These are phyloP conservation scores for Platanthera guangdongensis DNA, from an alignment of 106 monocot genomes.

Conservation along the genomic window DNA sequence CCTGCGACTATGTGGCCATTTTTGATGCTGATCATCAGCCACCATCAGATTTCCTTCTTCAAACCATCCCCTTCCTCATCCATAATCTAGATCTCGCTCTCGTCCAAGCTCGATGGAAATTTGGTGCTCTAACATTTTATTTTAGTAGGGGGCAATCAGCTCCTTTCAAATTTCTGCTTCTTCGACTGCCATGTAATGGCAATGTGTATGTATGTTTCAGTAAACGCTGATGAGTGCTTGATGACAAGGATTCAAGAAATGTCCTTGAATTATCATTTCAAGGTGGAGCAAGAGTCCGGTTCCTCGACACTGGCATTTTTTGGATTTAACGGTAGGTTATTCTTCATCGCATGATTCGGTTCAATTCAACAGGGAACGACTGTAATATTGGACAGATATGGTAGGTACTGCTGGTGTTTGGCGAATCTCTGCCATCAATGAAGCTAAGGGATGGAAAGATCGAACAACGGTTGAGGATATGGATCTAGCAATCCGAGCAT, in stretches of 20 bases:
- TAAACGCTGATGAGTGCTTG: slow-evolving; percentile 72
- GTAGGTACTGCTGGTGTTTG: no score
- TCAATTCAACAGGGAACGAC: no score
- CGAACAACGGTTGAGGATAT: no score
- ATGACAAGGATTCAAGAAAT: slow-evolving; percentile 89
- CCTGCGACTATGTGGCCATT: slow-evolving; percentile 45
- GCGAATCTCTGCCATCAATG: no score
- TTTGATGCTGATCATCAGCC: slow-evolving; percentile 66
- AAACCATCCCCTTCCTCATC: slow-evolving; percentile 36
- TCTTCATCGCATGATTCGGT: not conserved
- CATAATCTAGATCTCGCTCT: slow-evolving; percentile 37
- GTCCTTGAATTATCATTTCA: slow-evolving; percentile 87
- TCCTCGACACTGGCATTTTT: slow-evolving; percentile 53
- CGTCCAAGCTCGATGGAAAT: slow-evolving; percentile 59
- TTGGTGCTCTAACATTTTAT: slow-evolving; percentile 13
- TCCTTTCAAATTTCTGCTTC: not conserved
- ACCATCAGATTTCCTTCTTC: slow-evolving; percentile 32
- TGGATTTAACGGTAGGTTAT: slow-evolving; percentile 64
- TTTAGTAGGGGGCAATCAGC: not conserved
- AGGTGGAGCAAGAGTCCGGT: slow-evolving; percentile 74
- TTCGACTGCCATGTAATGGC: not conserved
- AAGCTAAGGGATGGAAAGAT: no score
- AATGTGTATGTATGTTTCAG: slow-evolving; percentile 11
- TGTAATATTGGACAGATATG: no score
- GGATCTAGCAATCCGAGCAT: no score